These are phyloP conservation scores for Ophiostoma sp. DNA, from an alignment of 2,329 filamentous ascomycete species.

Conservation along the genomic window DNA sequence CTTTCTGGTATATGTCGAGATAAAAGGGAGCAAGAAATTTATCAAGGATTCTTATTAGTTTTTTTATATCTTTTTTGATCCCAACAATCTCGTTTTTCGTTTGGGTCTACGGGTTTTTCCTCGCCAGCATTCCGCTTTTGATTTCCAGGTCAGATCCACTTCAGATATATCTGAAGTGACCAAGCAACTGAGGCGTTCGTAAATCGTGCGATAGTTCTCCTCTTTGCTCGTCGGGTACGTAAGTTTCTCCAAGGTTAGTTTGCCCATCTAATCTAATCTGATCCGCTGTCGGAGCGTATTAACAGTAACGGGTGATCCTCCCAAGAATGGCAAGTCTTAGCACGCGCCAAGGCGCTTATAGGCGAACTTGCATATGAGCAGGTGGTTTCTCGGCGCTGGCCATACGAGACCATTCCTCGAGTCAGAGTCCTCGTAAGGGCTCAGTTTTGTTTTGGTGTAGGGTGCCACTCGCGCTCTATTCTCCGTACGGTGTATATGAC, in stretches of 20 bases:
- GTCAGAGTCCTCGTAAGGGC: not conserved
- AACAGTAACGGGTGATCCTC: not conserved
- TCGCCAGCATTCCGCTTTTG: not conserved
- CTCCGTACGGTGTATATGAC: not conserved
- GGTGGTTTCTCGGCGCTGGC: not conserved
- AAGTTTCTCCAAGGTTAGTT: not conserved
- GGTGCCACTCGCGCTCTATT: not conserved
- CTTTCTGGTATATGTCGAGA: not conserved
- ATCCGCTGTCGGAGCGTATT: not conserved
- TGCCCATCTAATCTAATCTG: conserved; percentile 2
- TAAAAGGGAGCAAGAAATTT: not conserved
- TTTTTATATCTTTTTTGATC: not conserved
- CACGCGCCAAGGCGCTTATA: not conserved
- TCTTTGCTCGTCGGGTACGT: not conserved
- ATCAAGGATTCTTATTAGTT: not conserved
- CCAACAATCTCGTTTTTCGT: not conserved
- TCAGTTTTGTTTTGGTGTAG: not conserved
- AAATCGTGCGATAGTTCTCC: not conserved
- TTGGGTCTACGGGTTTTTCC: not conserved
- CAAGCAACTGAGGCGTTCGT: not conserved
- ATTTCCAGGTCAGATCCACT: not conserved
- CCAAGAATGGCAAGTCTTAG: not conserved
- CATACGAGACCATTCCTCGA: not conserved
- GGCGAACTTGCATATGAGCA: not conserved
- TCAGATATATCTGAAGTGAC: not conserved